Conservation (phyloP, 2,329 filamentous ascomycete genomes). For the Alternaria sp. region DNA sequence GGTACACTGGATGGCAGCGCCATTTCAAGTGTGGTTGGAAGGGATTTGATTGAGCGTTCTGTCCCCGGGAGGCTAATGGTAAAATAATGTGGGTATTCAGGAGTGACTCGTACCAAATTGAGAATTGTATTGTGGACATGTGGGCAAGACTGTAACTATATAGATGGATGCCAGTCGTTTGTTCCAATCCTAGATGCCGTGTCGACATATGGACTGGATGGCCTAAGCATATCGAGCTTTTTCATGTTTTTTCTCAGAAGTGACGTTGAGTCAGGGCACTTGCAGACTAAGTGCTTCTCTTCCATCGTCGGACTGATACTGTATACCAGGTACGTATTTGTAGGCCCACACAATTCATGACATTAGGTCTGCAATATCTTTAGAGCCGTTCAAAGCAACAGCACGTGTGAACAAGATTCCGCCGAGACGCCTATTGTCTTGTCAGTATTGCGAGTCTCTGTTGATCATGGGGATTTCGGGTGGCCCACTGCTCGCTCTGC, state of each 20-base stretch:
- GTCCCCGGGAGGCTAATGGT: neutral
- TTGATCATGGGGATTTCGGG: neutral
- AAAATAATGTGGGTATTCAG: neutral
- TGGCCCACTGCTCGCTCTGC: neutral
- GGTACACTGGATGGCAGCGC: constrained; percentile 5
- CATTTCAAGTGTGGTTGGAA: constrained; percentile 8
- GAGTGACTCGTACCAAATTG: neutral
- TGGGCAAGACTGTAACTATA: neutral
- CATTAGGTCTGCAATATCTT: neutral
- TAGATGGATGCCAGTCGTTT: neutral
- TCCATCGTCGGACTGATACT: neutral
- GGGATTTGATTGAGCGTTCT: constrained; percentile 4
- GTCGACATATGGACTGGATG: neutral
- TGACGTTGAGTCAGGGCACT: neutral
- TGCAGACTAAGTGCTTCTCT: neutral
- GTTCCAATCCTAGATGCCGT: neutral
- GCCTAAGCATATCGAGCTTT: neutral
- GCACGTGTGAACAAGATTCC: neutral
- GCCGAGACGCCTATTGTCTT: neutral
- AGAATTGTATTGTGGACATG: neutral
- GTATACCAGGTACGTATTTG: neutral
- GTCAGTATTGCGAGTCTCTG: neutral
- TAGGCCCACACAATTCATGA: neutral
- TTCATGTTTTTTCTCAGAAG: neutral
- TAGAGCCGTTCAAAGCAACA: neutral